A percentile compares a stretch with the other conserved stretches of the same genome.
Conservation (phyloP, 169 alveolate species). For the Theileria luwenshuni region DNA sequence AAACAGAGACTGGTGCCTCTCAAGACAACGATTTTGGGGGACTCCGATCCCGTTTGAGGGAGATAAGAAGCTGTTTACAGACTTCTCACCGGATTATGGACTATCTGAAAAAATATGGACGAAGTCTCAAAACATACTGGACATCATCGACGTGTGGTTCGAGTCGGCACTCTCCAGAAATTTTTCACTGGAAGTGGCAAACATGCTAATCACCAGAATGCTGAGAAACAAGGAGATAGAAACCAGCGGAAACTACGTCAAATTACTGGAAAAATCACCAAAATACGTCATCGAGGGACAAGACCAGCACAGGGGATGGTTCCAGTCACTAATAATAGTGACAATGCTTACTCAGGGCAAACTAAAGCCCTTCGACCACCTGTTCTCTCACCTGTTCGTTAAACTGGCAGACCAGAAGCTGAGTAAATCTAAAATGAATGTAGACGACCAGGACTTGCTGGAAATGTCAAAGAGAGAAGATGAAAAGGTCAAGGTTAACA, state of each 20-base stretch:
- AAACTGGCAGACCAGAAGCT: constrained; percentile 40
- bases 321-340: constrained; percentile 73
- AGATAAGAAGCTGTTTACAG: background rate
- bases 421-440: constrained; percentile 32
- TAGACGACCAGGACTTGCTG: background rate
- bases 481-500: background rate
- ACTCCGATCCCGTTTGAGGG: constrained; percentile 60
- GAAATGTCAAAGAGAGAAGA: background rate
- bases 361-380: constrained; percentile 18
- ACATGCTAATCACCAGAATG: constrained; percentile 18
- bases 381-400: constrained; percentile 64
- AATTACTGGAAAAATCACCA: background rate
- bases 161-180: constrained; percentile 75
- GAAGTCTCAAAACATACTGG: constrained; percentile 3
- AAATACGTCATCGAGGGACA: constrained; percentile 77
- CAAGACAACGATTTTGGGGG: constrained; percentile 86
- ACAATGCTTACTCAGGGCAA: constrained; percentile 28
- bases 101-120: constrained; percentile 7
- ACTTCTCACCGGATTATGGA: background rate
- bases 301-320: constrained; percentile 88
- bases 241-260: background rate
- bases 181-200: constrained; percentile 13
- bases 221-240: background rate
- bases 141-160: constrained; percentile 81
- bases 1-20: constrained; percentile 80